Evolutionary conservation across 371 early-diverging fungal genomes (phyloP).

Genomic region (Basidiobolus meristosporus): DNA sequence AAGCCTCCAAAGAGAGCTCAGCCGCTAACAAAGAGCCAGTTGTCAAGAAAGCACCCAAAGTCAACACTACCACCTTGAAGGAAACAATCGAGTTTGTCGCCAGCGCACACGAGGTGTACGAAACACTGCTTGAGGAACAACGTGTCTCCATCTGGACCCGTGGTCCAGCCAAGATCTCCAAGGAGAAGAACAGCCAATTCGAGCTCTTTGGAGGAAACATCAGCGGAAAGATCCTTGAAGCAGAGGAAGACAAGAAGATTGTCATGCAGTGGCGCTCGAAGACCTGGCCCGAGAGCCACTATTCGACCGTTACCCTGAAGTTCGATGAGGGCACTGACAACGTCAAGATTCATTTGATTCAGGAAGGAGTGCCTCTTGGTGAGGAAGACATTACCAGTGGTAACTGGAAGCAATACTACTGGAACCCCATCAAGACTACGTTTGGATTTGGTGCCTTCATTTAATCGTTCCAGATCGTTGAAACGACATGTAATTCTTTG

Average conservation of each 20-base stretch:
- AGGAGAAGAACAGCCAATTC: constrained; percentile 35
- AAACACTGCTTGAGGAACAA: constrained; percentile 40
- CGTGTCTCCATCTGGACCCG: constrained; percentile 72
- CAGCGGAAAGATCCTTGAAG: constrained; percentile 54
- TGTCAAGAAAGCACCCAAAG: no score
- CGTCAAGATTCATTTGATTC: constrained; percentile 10
- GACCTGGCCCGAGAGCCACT: constrained; percentile 57
- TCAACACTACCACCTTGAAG: constrained; percentile 47
- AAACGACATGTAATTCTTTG: no score
- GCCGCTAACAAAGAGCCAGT: constrained; percentile 21
- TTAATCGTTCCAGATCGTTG: no score
- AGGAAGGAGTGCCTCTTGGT: constrained; percentile 75
- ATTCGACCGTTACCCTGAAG: constrained; percentile 1
- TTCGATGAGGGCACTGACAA: constrained; percentile 30
- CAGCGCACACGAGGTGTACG: constrained; percentile 67
- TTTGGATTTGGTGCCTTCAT: no score
- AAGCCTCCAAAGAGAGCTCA: neutral
- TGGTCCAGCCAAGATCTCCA: constrained; percentile 26
- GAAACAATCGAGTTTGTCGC: constrained; percentile 71
- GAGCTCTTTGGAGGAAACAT: constrained; percentile 77
- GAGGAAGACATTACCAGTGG: constrained; percentile 61
- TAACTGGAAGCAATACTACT: constrained; percentile 89
- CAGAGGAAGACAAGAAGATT: constrained; percentile 52
- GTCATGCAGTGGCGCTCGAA: constrained; percentile 68
- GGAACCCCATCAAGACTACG: constrained; percentile 77